Percentiles rank a stretch among this genome's conserved stretches.
phyloP scores from a whole-genome alignment of 331 rosid species.

The Acacia pycnantha region DNA sequence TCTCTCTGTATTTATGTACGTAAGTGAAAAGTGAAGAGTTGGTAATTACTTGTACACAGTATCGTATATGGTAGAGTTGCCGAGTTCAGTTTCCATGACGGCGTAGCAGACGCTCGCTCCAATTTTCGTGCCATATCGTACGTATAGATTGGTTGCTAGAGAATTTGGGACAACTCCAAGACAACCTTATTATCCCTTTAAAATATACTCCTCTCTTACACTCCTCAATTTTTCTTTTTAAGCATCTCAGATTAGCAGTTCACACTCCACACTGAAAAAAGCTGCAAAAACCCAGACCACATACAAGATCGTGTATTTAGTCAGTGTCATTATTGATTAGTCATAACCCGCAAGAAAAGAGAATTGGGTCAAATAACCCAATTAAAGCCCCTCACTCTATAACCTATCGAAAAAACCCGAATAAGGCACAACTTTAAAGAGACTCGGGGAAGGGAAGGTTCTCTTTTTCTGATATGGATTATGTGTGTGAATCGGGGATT shows the following conservation, averaged over 20 bases:
- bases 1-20: conserved; percentile 10
- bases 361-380: conserved; percentile 21
- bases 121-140: conserved; percentile 38
- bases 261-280: conserved; percentile 33
- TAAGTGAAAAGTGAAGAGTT: conserved; percentile 19
- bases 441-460: conserved; percentile 37
- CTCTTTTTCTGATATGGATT: conserved; percentile 62
- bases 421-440: conserved; percentile 18
- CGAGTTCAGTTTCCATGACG: conserved; percentile 52
- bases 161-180: conserved; percentile 16
- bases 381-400: neutral
- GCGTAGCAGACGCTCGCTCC: conserved; percentile 46
- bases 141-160: conserved; percentile 16
- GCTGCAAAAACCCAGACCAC: conserved; percentile 42
- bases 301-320: conserved; percentile 9
- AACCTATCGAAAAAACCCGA: conserved; percentile 23
- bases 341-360: conserved; percentile 12
- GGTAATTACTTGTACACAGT: neutral
- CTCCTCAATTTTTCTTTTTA: neutral
- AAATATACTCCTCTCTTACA: neutral
- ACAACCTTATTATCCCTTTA: neutral
- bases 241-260: neutral
- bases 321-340: neutral
- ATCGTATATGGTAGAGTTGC: conserved; percentile 30
- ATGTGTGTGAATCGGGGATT: conserved; percentile 52